Evolutionary conservation across 495 filamentous ascomycete genomes (phyloP), one percentile per base, ranked within the genome.

Genomic region (Arthonia radiata): DNA sequence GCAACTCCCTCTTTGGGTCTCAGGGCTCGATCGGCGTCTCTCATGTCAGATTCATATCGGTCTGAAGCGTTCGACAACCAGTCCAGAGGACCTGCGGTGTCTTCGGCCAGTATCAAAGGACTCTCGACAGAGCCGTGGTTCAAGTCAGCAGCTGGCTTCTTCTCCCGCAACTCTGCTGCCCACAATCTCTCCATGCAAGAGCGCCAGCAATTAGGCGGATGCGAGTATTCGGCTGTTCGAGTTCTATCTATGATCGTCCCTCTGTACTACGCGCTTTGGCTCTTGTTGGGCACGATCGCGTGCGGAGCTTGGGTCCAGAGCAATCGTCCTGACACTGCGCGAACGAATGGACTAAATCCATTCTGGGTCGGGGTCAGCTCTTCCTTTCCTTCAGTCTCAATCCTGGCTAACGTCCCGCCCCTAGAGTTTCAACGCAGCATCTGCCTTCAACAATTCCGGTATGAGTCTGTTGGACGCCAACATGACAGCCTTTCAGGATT

Each of bases 381-480:
- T n/a, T n/a, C n/a, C n/a, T n/a, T n/a, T n/a, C n/a, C n/a, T n/a
- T n/a, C n/a, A n/a, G n/a, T n/a, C n/a, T n/a, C n/a, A n/a, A n/a
- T n/a, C n/a, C n/a, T n/a, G n/a, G n/a, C n/a, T n/a, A n/a, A n/a
- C n/a, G n/a, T n/a, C n/a, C n/a, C n/a, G n/a, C n/a, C n/a, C n/a
- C n/a, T n/a, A n/a, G n/a, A n/a, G n/a, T 16, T 79, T 77, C 48
- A 67, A 71, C 37, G 59, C 61, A 21, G 53, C 65, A 10, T 78
- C 70, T 26, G 80, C 76, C 2, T 92, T 92, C 46, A 81, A 75
- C 36, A 92, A 89, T 40, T 71, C 61, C 13, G 80, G 80, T 13
- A 82, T 92, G 79, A 66, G 64, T 12, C 60, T 91, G 17, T 45
- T 91, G 23, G 79, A 89, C 44, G 53, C 60, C 12, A 89, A 89